Base-by-base conservation (phyloP, 2,329 filamentous ascomycete species). In the Colletotrichum filicis region DNA sequence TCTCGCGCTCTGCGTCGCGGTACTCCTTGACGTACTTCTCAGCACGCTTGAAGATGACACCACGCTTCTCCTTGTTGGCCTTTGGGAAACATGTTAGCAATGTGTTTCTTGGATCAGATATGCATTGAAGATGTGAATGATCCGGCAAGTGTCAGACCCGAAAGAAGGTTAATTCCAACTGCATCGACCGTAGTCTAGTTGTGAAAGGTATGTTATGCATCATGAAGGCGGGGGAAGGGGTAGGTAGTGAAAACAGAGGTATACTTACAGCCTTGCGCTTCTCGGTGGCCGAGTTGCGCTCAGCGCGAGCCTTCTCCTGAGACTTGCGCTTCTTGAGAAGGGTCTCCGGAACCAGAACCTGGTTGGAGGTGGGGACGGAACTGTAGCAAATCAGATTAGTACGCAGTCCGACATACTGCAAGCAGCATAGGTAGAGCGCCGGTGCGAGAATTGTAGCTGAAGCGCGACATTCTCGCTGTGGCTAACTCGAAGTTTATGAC, bases 311-410 rank as follows among this genome's bases (percentile, higher is more conserved):
- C 92, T 98, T 98, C 92, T 99, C 97, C 90, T 98, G 96, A 87
- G 92, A 95, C 95, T 99, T 99, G 90, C 97, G 94, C 95, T 99
- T 99, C 94, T 99, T 99, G 87, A 99, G 92, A 83, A 99, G 94
- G 82, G 97, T 99, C 94, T 99, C 97, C 80, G 97, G 97, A 85
- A 98, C 95, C 86, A 98, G 91, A 86, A 99, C 92, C 87, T 98
- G 94, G 87, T 98, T 94, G 87, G 95, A 88, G 86, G 95, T 97
- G 80, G 97, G 95, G 83, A 98, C 94, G 88, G 92, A 92, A 88
- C 95, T 98, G 84, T 28, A 37, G 80, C 74, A 75, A 72, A 85
- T 91, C 85, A 94, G 92, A 93, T 94, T 92, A 94, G 93, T 94
- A 92, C 91, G 90, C 90, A 88, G 88, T 91, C 90, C 92, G 88